Percentiles rank a stretch among this genome's conserved stretches.
phyloP scores from a whole-genome alignment of 371 early-diverging fungal species.

The Dinochytrium kinnereticum region DNA sequence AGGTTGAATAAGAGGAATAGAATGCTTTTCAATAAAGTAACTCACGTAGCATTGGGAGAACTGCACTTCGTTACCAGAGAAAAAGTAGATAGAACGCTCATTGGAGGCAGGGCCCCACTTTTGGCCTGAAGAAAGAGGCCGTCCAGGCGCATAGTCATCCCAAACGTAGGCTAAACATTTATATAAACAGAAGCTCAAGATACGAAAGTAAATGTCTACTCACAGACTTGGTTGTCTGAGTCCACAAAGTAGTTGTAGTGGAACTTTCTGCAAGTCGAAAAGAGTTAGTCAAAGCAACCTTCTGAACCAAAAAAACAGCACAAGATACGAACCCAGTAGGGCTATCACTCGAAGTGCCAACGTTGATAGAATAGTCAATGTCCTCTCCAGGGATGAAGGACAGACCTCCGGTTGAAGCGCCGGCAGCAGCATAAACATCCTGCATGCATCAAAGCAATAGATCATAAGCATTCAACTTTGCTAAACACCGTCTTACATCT shows the following conservation, averaged over 20 bases:
- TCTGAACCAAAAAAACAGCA: too few species aligned
- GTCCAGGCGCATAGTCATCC: background rate
- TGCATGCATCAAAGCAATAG: background rate
- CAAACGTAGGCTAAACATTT: background rate
- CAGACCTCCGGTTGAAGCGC: background rate
- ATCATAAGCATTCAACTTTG: background rate
- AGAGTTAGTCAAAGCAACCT: too few species aligned
- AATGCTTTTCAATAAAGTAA: background rate
- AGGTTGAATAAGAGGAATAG: background rate
- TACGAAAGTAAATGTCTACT: background rate
- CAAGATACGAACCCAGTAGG: too few species aligned
- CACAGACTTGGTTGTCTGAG: background rate
- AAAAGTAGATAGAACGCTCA: background rate
- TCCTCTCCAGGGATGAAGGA: background rate
- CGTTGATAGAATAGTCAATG: background rate
- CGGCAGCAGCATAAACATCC: background rate
- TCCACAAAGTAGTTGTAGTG: background rate
- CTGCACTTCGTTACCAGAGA: background rate
- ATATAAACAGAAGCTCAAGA: background rate
- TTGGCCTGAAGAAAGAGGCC: background rate
- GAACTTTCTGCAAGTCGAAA: background rate
- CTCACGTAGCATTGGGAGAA: slow-evolving; percentile 6
- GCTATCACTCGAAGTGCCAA: too few species aligned
- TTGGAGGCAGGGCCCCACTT: background rate
- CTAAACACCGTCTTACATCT: background rate